phyloP scores from a whole-genome alignment of 345 rosid genomes.

The Gossypium sturtianum region DNA sequence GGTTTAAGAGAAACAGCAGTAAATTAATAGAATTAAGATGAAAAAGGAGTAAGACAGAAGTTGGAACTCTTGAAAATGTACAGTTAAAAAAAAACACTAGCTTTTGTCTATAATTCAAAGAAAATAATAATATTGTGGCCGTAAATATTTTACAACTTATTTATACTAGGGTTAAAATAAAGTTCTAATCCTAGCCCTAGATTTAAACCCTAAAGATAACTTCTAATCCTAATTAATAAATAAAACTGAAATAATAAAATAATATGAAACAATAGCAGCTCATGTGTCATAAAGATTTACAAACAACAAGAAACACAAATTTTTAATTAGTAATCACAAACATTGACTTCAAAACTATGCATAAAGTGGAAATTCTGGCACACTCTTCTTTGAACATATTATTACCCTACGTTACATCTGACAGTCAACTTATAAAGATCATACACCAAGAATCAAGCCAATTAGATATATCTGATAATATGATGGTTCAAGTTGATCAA shows the following conservation, averaged over 20 bases:
- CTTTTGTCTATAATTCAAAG: background rate
- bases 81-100: background rate
- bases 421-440: background rate
- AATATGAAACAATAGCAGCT: background rate
- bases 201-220: background rate
- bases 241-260: background rate
- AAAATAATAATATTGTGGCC: background rate
- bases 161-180: background rate
- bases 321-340: background rate
- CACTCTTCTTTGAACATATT: background rate
- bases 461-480: background rate
- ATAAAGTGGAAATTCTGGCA: background rate
- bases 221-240: background rate
- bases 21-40: background rate
- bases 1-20: background rate
- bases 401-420: background rate
- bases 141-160: background rate
- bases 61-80: background rate
- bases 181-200: background rate
- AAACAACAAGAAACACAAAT: background rate
- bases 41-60: background rate
- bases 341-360: background rate
- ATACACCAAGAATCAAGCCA: background rate
- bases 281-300: background rate
- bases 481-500: background rate